These are phyloP conservation scores for Asterophora parasitica DNA, from an alignment of 768 basidiomycete genomes.

Conservation along the genomic window DNA sequence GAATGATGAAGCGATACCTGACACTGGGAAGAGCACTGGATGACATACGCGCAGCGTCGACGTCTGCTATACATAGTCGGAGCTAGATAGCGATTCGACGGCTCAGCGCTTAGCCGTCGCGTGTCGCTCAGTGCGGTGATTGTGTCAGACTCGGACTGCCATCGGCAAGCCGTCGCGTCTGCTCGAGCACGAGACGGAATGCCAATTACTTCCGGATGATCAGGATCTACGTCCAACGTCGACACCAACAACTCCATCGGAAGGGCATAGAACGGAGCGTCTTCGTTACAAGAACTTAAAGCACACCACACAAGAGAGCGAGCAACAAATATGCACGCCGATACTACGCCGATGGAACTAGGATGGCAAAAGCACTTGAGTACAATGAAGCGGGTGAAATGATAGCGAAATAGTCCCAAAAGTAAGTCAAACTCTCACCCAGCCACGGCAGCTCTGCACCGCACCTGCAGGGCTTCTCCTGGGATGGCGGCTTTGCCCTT, in stretches of 20 bases:
- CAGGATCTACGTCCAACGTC: background rate
- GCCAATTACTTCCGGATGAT: background rate
- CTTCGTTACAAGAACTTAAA: no score
- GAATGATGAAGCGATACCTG: no score
- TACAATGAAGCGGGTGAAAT: background rate
- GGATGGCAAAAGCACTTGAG: background rate
- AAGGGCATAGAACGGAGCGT: no score
- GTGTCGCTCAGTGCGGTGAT: background rate
- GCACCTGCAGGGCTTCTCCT: constrained; percentile 32
- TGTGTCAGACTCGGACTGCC: background rate
- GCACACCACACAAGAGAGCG: no score
- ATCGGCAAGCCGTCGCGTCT: background rate
- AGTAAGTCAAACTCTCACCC: constrained; percentile 13
- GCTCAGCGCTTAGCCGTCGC: background rate
- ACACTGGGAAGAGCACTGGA: background rate
- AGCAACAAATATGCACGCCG: no score
- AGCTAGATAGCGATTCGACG: background rate
- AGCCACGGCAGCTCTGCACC: constrained; percentile 21
- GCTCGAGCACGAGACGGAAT: background rate
- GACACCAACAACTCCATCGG: background rate
- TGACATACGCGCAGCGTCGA: background rate
- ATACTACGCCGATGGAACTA: no score
- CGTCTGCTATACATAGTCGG: background rate
- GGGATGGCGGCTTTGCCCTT: constrained; percentile 23
- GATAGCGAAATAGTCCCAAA: background rate